Evolutionary conservation across 2,329 filamentous ascomycete species (phyloP), one percentile per base, ranked within the genome.

Genomic region (Cryphonectria japonica): DNA sequence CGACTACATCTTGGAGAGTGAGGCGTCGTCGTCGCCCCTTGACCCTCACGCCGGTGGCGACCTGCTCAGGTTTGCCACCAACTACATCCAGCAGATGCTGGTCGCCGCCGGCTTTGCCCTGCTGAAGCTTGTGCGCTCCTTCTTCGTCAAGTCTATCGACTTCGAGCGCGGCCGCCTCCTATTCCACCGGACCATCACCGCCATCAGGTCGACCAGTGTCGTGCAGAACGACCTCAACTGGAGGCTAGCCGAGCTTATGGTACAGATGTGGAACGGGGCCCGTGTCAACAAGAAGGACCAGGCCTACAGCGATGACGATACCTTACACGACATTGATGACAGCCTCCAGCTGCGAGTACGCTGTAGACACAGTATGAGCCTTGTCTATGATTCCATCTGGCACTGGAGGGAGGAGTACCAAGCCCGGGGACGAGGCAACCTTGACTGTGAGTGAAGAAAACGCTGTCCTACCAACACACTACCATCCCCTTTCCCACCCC

Each of bases 321-420:
- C 83, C 59, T 79, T 82, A 2, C 82, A 86, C 26, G 80, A 85
- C 52, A 84, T 91, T 59, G 92, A 94, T 76, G 91, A 93, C 75
- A 92, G 87, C 72, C 82, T 95, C 60, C 91, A 94, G 78, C 86
- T 96, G 65, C 93, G 94, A 78, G 92, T 95, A n/a, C 88, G 93
- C 66, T 94, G 92, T 76, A 86, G 93, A 34, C 93, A 94, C 84
- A 95, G 92, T 80, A 93, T 95, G 90, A 94, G 92, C 79, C 86
- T 95, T 19, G 90, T 96, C 1, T 95, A 93, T 77, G 93, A 96
- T 80, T 93, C 91, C 16, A 92, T 94, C 66, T 95, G 93, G 93
- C 87, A 93, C 73, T 96, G 93, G 93, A 88, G 93, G 75, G 91
- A 93, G 78, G 92, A 95, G 78, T 94, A 89, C 76, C 91, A 93